These are phyloP conservation scores for Thermomucor indicae-seudaticae DNA, from an alignment of 371 early-diverging fungal species.

Conservation along the genomic window DNA sequence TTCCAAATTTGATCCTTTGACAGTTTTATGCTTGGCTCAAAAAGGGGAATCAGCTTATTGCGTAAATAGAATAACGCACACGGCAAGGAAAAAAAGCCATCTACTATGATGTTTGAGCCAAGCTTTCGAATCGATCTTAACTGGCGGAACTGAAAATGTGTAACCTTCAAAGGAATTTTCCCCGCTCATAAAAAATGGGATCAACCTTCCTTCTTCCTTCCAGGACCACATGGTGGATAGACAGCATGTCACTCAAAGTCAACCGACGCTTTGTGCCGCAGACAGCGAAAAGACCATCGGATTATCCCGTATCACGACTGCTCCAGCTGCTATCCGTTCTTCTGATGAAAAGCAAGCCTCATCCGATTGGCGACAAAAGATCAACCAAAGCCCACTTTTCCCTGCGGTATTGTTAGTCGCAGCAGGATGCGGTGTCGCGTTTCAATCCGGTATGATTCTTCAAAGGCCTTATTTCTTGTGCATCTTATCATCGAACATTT, in stretches of 20 bases:
- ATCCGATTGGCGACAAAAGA: background rate
- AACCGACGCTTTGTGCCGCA: no score
- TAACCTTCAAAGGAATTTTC: background rate
- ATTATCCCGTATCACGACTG: background rate
- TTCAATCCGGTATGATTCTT: conserved; percentile 4
- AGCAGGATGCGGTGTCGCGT: conserved; percentile 9
- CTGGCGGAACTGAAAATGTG: no score
- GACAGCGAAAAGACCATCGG: no score
- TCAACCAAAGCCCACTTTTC: background rate
- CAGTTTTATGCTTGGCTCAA: no score
- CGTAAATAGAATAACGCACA: no score
- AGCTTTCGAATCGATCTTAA: no score
- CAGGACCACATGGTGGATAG: no score
- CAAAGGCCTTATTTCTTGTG: background rate
- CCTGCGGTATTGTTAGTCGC: background rate
- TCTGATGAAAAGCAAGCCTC: background rate
- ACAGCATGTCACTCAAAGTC: no score
- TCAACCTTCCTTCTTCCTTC: background rate
- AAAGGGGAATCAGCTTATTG: no score
- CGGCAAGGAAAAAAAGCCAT: no score
- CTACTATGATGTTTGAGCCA: no score
- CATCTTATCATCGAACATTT: background rate
- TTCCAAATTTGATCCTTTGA: no score
- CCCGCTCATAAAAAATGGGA: background rate
- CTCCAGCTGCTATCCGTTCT: background rate